Evolutionary conservation across 2,329 filamentous ascomycete species (phyloP).

Genomic region (Colletotrichum musae): DNA sequence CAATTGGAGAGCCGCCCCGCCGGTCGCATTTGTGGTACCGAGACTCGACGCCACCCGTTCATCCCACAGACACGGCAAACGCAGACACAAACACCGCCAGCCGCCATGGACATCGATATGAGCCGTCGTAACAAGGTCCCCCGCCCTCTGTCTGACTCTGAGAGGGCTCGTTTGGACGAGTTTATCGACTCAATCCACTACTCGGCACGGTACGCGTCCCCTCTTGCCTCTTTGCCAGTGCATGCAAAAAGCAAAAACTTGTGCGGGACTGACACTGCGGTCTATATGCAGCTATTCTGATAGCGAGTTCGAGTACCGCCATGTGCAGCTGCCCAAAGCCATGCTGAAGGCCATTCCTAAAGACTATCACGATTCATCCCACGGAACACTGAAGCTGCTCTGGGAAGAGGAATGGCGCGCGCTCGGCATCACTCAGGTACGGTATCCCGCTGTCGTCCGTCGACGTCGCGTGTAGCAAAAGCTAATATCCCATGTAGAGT

Average conservation of each 20-base stretch:
- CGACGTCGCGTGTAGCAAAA: neutral
- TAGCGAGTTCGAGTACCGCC: conserved; percentile 93
- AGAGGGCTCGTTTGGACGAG: conserved; percentile 89
- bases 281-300: conserved; percentile 83
- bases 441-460: conserved; percentile 42
- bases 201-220: conserved; percentile 78
- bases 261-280: conserved; percentile 10
- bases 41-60: conserved; percentile 35
- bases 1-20: conserved; percentile 20
- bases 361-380: conserved; percentile 90
- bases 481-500: conserved; percentile 71
- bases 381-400: conserved; percentile 94
- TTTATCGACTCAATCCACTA: conserved; percentile 96
- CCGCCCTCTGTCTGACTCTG: conserved; percentile 82
- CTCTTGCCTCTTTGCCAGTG: conserved; percentile 11
- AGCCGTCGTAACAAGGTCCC: conserved; percentile 90
- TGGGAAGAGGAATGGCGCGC: conserved; percentile 99
- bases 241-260: neutral
- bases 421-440: conserved; percentile 95
- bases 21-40: conserved; percentile 33
- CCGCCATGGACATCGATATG: conserved; percentile 76
- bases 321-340: conserved; percentile 96
- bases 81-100: conserved; percentile 11
- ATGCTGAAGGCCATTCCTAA: conserved; percentile 98
- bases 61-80: conserved; percentile 26